Evolutionary conservation across 2,329 filamentous ascomycete species (phyloP), one percentile per base, ranked within the genome.

Genomic region (Proliferodiscus dingleyae): DNA sequence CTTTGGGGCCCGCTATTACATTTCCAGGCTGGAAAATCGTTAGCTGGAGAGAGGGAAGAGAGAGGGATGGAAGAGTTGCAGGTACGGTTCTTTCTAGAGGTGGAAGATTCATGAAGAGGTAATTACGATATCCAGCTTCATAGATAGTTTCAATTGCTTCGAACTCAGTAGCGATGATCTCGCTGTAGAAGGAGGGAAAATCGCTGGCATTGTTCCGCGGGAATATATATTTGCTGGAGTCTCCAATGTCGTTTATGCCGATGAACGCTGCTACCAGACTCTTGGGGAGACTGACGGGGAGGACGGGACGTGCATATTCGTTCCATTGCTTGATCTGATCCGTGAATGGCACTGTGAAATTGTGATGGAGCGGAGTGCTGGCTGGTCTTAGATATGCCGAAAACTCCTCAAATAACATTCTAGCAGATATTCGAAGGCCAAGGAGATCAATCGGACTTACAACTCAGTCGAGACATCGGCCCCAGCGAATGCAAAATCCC

Each of bases 401-500:
- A n/a, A n/a, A n/a, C n/a, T n/a, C n/a, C n/a, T n/a, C n/a, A n/a
- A n/a, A n/a, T n/a, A n/a, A n/a, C n/a, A n/a, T n/a, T n/a, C n/a
- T n/a, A n/a, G n/a, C n/a, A n/a, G n/a, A n/a, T n/a, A n/a, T n/a
- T n/a, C n/a, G n/a, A n/a, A n/a, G n/a, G n/a, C n/a, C n/a, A n/a
- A n/a, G n/a, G n/a, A n/a, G n/a, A n/a, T n/a, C n/a, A n/a, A n/a
- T n/a, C n/a, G n/a, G n/a, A n/a, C 62, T 49, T 48, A 68, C 66
- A 65, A 68, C 45, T 66, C 59, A 7, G 63, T 63, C 5, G 70
- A 70, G 15, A 76, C 68, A 45, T 78, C 72, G 0, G 72, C 67
- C 2, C 75, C 75, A 1, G 71, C 74, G 49, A 77, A 78, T 0
- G 75, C 74, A 53, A 78, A 78, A 45, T 78, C 70, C 75, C 75